Base-by-base conservation (phyloP, 768 basidiomycete species). In the Arthromyces matolae region DNA sequence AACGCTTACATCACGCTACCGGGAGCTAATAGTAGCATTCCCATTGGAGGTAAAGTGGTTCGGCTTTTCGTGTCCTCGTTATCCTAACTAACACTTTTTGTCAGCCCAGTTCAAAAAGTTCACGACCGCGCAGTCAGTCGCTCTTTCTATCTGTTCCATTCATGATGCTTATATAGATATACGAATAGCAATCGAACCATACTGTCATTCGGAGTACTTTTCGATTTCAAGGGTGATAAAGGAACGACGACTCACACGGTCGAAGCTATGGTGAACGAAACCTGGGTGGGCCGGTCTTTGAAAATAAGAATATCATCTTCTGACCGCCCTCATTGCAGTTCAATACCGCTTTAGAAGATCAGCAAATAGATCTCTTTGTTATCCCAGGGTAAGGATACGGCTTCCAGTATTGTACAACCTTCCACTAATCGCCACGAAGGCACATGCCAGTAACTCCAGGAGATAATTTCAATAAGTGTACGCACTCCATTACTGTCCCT, bases 1-100 rank as follows among this genome's bases (percentile, higher is more conserved):
- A 95, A 95, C 57, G 87, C 29, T 46, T 89, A 94, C 67, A 89
- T 95, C 60, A 92, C 90, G 2, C 60, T 86, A 8, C 52, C 72
- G 13, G 74, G 78, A 56, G 69, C 25, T 57, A 70, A 27, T 3
- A 64, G 69, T 23, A 71, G 53, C 38, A 60, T 64, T 5, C 67
- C 71, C 2, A 65, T 73, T 41, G 77, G 71, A 35, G 64, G 68
- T 69, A 50, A 37, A 62, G 50, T 23, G 18, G 3, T 10, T 20
- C n/a, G 8, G n/a, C n/a, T 12, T 19, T 6, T 38, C 20, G 5
- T 34, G n/a, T 37, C 13, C 9, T 14, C 19, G 23, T 16, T 12
- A 18, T 14, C 2, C 1, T 32, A 3, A n/a, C 32, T 16, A 12
- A 20, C 12, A 27, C 8, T 8, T 28, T 18, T 10, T 45, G 36